These are phyloP conservation scores for Rhodotorula taiwanensis DNA, from an alignment of 768 basidiomycete genomes.

Conservation along the genomic window DNA sequence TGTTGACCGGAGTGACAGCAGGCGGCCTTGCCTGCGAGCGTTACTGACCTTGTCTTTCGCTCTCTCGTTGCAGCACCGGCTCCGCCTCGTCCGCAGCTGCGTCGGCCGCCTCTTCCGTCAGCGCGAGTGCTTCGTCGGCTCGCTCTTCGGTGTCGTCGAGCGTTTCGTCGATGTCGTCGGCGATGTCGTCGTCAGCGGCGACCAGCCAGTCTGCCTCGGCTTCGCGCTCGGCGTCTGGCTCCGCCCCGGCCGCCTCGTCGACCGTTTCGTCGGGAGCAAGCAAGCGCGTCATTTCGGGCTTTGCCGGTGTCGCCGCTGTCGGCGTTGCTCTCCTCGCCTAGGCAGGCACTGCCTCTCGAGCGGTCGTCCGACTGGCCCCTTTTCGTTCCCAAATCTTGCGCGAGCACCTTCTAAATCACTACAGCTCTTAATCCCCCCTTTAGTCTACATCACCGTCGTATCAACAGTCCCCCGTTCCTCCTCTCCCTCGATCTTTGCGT, in stretches of 20 bases:
- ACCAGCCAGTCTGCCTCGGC: not conserved
- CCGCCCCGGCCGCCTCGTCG: not conserved
- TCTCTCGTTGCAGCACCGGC: not conserved
- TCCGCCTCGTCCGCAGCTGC: not conserved
- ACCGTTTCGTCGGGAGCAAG: not conserved
- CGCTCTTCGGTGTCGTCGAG: not conserved
- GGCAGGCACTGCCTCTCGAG: not conserved
- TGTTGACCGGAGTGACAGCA: no score
- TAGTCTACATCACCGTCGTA: no score
- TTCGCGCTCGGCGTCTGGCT: not conserved
- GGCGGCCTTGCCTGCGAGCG: no score
- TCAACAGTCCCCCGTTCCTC: no score
- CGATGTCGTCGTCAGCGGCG: not conserved
- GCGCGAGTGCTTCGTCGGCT: not conserved
- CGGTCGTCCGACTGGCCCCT: no score
- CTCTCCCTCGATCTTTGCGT: no score
- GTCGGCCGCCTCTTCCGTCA: conserved; percentile 1
- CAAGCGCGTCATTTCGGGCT: not conserved
- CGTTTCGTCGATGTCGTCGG: not conserved
- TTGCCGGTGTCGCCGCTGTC: conserved; percentile 7
- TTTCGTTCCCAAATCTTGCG: no score
- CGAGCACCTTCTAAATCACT: no score
- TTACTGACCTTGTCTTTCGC: not conserved
- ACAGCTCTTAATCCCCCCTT: no score
- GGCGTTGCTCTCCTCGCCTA: conserved; percentile 4